Percentiles rank a stretch among this genome's conserved stretches.
These are phyloP conservation scores for Sequoia sempervirens DNA, from an alignment of 75 land plant species.

Conservation along the genomic window DNA sequence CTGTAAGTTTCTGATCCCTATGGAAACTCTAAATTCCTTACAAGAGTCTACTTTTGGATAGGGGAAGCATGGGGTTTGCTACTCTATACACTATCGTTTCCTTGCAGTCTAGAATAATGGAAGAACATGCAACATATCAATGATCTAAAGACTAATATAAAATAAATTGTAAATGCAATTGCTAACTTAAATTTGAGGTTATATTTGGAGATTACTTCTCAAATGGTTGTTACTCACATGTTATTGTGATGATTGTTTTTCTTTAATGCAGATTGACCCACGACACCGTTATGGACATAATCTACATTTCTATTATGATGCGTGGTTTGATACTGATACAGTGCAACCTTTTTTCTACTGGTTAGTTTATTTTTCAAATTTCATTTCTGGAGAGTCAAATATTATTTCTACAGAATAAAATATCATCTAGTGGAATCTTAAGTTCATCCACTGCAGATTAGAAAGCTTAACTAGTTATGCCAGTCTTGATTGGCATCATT, in stretches of 20 bases:
- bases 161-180: not conserved
- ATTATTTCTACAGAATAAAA: not conserved
- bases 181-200: not conserved
- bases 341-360: constrained; percentile 95
- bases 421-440: not conserved
- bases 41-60: not conserved
- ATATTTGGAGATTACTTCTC: not conserved
- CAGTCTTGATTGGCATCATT: not conserved
- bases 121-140: not conserved
- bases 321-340: constrained; percentile 71
- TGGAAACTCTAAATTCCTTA: not conserved
- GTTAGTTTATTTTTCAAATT: constrained; percentile 32
- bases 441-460: not conserved
- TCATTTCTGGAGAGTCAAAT: not conserved
- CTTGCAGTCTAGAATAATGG: not conserved
- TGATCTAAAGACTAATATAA: not conserved
- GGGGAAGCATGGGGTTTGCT: not conserved
- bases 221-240: not conserved
- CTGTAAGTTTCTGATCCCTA: constrained; percentile 50
- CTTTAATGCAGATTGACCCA: constrained; percentile 73
- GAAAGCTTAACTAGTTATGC: not conserved
- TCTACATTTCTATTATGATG: constrained; percentile 67
- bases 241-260: not conserved
- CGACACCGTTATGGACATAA: constrained; percentile 95
- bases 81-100: not conserved